These are phyloP conservation scores for Ogataea corticis DNA, from an alignment of 805 yeast species.

Conservation along the genomic window DNA sequence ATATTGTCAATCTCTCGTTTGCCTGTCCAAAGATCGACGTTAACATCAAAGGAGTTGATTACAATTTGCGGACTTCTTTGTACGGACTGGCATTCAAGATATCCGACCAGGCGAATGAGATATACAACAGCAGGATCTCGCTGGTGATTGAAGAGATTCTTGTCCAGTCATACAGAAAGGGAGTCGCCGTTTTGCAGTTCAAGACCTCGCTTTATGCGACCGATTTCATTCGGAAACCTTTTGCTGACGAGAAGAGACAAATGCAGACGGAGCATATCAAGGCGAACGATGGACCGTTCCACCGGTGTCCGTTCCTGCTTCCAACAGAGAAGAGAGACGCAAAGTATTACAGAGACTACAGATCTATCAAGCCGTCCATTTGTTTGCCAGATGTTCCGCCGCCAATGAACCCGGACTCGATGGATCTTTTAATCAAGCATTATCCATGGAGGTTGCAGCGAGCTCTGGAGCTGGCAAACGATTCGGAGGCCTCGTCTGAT, in stretches of 20 bases:
- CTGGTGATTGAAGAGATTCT: slow-evolving; percentile 49
- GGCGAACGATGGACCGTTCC: slow-evolving; percentile 79
- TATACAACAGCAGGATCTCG: slow-evolving; percentile 59
- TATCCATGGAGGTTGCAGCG: slow-evolving; percentile 28
- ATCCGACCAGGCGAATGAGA: slow-evolving; percentile 69
- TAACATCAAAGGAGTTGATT: slow-evolving; percentile 39
- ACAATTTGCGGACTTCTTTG: slow-evolving; percentile 27
- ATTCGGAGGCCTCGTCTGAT: slow-evolving; percentile 7
- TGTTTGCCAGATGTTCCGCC: slow-evolving; percentile 63
- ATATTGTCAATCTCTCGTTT: slow-evolving; percentile 66
- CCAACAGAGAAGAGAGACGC: slow-evolving; percentile 48
- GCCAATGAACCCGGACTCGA: slow-evolving; percentile 55
- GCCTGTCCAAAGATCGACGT: slow-evolving; percentile 49
- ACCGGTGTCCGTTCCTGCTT: slow-evolving; percentile 73
- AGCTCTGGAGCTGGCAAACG: slow-evolving; percentile 13
- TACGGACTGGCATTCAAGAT: slow-evolving; percentile 39
- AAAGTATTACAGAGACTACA: slow-evolving; percentile 48
- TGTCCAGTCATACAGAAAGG: slow-evolving; percentile 24
- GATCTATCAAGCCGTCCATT: slow-evolving; percentile 58
- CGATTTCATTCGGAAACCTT: slow-evolving; percentile 55
- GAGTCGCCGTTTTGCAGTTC: slow-evolving; percentile 39
- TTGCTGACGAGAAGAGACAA: slow-evolving; percentile 45
- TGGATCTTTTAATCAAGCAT: slow-evolving; percentile 41
- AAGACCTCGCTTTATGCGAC: slow-evolving; percentile 61
- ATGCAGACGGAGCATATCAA: slow-evolving; percentile 67